Percentiles rank a stretch among this genome's conserved stretches.
phyloP scores from a whole-genome alignment of 352 stramenopile species.

The Phytophthora pisi region DNA sequence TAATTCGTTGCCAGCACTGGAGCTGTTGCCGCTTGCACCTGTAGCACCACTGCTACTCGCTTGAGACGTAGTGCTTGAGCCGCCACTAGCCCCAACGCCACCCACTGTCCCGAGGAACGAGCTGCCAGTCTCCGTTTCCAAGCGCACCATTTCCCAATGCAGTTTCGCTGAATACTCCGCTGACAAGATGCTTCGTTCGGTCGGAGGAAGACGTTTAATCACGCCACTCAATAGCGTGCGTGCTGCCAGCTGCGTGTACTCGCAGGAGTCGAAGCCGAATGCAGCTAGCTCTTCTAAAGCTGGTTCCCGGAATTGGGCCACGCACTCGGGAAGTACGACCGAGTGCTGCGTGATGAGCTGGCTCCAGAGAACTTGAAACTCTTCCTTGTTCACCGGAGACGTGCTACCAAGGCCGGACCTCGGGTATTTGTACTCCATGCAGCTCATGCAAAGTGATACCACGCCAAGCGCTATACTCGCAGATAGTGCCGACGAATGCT shows the following conservation, averaged over 20 bases:
- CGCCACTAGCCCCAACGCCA: constrained; percentile 19
- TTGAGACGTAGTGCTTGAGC: constrained; percentile 21
- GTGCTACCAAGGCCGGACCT: constrained; percentile 20
- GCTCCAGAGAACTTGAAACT: constrained; percentile 88
- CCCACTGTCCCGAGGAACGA: constrained; percentile 34
- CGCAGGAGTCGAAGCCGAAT: constrained; percentile 77
- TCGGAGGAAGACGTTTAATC: constrained; percentile 69
- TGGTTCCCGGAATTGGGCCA: constrained; percentile 69
- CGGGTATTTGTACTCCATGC: constrained; percentile 83
- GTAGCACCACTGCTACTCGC: constrained; percentile 30
- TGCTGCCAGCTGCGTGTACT: constrained; percentile 79
- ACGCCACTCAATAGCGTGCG: constrained; percentile 72
- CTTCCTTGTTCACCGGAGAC: constrained; percentile 66
- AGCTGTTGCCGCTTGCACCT: constrained; percentile 32
- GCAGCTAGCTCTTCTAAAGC: constrained; percentile 75
- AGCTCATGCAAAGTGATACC: constrained; percentile 79
- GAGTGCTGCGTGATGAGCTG: constrained; percentile 88
- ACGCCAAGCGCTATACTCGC: constrained; percentile 71
- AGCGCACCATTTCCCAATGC: constrained; percentile 75
- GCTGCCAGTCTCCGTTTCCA: constrained; percentile 66
- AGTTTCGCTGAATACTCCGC: constrained; percentile 83
- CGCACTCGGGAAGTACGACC: constrained; percentile 76
- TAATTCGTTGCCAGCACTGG: neutral
- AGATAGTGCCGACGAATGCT: constrained; percentile 75
- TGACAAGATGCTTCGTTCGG: constrained; percentile 51